Evolutionary conservation across 2,329 filamentous ascomycete genomes (phyloP).

Genomic region (Basipetospora chlamydospora): DNA sequence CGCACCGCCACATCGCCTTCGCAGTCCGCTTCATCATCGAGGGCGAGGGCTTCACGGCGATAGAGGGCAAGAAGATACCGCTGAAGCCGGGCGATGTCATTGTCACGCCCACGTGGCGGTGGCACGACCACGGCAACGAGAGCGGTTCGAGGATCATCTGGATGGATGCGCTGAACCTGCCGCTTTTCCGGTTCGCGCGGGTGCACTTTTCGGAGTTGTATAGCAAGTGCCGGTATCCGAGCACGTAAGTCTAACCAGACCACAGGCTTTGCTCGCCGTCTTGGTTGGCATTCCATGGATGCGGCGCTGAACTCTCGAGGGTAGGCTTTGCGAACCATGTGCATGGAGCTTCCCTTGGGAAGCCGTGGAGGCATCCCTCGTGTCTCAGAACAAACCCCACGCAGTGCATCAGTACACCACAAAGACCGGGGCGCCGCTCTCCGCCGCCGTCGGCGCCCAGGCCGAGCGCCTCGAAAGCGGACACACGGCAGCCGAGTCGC

Average conservation of each 20-base stretch:
- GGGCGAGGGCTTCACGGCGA: slow-evolving; percentile 40
- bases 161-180: slow-evolving; percentile 41
- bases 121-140: slow-evolving; percentile 46
- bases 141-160: slow-evolving; percentile 38
- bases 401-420: slow-evolving; percentile 22
- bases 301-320: neutral
- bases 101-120: slow-evolving; percentile 43
- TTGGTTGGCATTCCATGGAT: no score
- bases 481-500: slow-evolving; percentile 16
- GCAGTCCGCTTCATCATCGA: slow-evolving; percentile 44
- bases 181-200: slow-evolving; percentile 19
- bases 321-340: slow-evolving; percentile 18
- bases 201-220: slow-evolving; percentile 41
- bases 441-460: slow-evolving; percentile 29
- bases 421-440: slow-evolving; percentile 17
- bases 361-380: slow-evolving; percentile 23
- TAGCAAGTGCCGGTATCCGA: slow-evolving; percentile 30
- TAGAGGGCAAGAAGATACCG: slow-evolving; percentile 36
- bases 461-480: slow-evolving; percentile 29
- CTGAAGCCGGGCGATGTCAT: slow-evolving; percentile 40
- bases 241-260: slow-evolving; percentile 15
- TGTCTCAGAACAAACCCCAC: slow-evolving; percentile 16
- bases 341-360: slow-evolving; percentile 29
- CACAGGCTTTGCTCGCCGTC: slow-evolving; percentile 1
- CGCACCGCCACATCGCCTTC: slow-evolving; percentile 41